Evolutionary conservation across 352 stramenopile genomes (phyloP).

Genomic region (Globisporangium spiculum): DNA sequence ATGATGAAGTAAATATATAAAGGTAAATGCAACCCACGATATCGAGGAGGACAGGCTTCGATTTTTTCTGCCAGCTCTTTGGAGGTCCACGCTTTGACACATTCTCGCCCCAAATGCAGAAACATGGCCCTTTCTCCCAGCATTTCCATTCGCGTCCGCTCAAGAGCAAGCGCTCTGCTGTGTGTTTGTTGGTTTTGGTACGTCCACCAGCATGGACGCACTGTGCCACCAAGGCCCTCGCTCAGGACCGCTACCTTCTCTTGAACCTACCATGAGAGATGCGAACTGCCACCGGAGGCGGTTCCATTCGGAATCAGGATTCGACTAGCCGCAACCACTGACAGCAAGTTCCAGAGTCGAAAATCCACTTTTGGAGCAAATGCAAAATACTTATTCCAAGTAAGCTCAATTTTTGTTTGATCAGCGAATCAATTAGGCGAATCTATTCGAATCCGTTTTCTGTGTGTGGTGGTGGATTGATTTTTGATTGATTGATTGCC

Average conservation of each 20-base stretch:
- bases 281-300: background rate
- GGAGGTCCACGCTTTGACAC: constrained; percentile 6
- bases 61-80: background rate
- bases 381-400: background rate
- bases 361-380: background rate
- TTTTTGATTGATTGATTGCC: background rate
- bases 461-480: background rate
- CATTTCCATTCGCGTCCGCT: background rate
- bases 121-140: background rate
- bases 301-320: background rate
- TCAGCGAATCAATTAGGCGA: background rate
- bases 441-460: background rate
- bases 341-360: background rate
- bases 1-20: background rate
- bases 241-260: background rate
- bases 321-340: background rate
- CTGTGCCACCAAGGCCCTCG: background rate
- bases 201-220: background rate
- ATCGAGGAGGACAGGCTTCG: background rate
- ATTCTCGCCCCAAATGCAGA: constrained; percentile 7
- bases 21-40: background rate
- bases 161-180: background rate
- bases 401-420: background rate
- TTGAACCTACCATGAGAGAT: background rate
- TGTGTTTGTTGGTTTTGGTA: background rate